Base-by-base conservation (phyloP, 2,329 filamentous ascomycete genomes). In the Chalara sp. region DNA sequence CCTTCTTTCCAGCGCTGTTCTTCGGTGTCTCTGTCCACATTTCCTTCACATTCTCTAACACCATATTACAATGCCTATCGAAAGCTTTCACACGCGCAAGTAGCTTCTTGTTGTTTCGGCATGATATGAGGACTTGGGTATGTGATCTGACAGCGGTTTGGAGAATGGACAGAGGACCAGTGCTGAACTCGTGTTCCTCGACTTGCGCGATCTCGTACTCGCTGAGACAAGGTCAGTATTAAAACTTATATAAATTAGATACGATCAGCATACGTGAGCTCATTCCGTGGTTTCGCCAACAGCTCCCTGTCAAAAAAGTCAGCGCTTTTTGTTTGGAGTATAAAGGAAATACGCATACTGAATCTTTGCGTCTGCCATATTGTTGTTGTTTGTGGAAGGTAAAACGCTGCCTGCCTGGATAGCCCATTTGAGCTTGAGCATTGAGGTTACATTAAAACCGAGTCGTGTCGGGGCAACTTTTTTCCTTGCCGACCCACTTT, bases 11-110 rank as follows among this genome's bases (percentile, higher is more conserved):
- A 58, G 84, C 86, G 28, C 87, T 83, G 65, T 88, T 78, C 54
- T 83, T 76, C 46, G 92, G 90, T 50, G 87, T 93, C 74, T 99
- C 93, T 7, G 91, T 96, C 93, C 93, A 99, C 92, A 99, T 97
- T 75, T 99, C 93, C 78, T 95, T 95, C 42, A 95, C 90, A 61
- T 96, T 96, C 76, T 96, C 90, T 45, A 96, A 76, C 4, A 96
- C 88, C 93, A 99, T 97, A 74, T 99, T 99, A 81, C 91, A 97
- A 73, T 99, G 93, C 54, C 93, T 81, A 72, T 99, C 93, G 69
- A 99, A 99, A 6, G 93, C 93, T 78, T 99, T 99, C 66, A 99
- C 92, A 58, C 93, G 87, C 47, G 92, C 93, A 50, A 99, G 84
- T 45, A 99, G 80, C 78, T 99, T 99, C 72, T 92, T 87, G 77